Percentiles rank a stretch among this genome's conserved stretches.
phyloP scores from a whole-genome alignment of 139 green algal species.

The Chlorella sp. region DNA sequence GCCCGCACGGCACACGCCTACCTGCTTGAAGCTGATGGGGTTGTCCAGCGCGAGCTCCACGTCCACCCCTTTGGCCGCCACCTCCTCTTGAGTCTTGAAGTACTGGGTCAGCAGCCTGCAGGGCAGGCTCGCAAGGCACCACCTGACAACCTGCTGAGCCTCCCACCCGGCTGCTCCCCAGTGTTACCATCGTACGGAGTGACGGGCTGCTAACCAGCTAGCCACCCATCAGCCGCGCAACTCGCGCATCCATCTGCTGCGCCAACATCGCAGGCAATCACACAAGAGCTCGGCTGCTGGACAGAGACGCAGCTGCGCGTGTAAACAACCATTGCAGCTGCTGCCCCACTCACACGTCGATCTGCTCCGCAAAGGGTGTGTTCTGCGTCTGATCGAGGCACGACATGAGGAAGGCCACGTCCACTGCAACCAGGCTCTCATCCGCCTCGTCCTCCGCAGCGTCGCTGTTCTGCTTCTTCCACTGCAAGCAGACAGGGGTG shows the following conservation, averaged over 20 bases:
- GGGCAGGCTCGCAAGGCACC: neutral
- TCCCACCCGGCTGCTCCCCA: no score
- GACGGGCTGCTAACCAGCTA: no score
- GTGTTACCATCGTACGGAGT: no score
- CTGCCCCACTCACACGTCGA: neutral
- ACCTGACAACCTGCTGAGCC: no score
- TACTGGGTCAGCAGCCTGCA: neutral
- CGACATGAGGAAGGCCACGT: neutral
- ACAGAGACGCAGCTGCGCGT: no score
- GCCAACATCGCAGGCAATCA: no score
- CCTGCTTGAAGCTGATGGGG: conserved; percentile 26
- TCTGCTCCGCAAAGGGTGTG: neutral
- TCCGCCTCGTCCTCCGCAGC: neutral
- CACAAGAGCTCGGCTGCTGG: no score
- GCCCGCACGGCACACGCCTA: no score
- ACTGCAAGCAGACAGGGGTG: neutral
- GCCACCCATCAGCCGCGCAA: no score
- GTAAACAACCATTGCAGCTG: no score
- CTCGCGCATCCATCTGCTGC: no score
- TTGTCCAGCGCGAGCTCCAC: neutral
- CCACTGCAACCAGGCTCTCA: neutral
- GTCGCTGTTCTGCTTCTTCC: neutral
- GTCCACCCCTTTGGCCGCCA: neutral
- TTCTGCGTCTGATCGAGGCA: neutral
- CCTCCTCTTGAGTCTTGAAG: neutral